phyloP scores from a whole-genome alignment of 345 rosid species.

The Acer yangbiense region DNA sequence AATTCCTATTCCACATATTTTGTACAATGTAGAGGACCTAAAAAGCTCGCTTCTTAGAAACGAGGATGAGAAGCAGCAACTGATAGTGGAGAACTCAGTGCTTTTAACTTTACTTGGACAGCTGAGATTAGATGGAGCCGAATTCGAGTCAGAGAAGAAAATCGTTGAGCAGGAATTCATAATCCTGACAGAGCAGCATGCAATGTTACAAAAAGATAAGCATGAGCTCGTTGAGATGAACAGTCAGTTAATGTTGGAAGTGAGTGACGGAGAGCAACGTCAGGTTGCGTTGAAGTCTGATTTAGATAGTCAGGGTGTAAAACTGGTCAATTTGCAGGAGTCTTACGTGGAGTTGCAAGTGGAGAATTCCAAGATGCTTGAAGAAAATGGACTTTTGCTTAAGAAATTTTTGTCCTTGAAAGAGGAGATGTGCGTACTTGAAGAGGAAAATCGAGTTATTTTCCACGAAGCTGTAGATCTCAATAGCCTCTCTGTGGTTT shows the following conservation, averaged over 20 bases:
- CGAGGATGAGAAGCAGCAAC: conserved; percentile 63
- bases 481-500: conserved; percentile 50
- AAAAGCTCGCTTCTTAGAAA: conserved; percentile 51
- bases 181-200: conserved; percentile 31
- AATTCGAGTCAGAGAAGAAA: conserved; percentile 51
- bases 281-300: conserved; percentile 44
- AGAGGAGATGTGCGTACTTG: conserved; percentile 47
- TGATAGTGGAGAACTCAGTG: conserved; percentile 76
- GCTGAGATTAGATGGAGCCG: conserved; percentile 48
- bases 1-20: conserved; percentile 48
- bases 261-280: conserved; percentile 41
- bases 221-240: conserved; percentile 63
- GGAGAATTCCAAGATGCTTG: conserved; percentile 49
- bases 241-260: conserved; percentile 53
- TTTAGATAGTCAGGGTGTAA: conserved; percentile 38
- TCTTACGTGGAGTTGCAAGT: conserved; percentile 49
- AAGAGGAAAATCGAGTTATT: conserved; percentile 55
- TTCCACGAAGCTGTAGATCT: conserved; percentile 56
- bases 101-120: conserved; percentile 60
- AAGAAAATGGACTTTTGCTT: conserved; percentile 46
- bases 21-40: conserved; percentile 55
- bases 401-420: conserved; percentile 48
- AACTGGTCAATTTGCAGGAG: conserved; percentile 52
- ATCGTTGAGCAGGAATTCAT: conserved; percentile 45
- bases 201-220: conserved; percentile 49